Conservation (phyloP, 148 eudicot genomes). For the Bassia scoparia region DNA sequence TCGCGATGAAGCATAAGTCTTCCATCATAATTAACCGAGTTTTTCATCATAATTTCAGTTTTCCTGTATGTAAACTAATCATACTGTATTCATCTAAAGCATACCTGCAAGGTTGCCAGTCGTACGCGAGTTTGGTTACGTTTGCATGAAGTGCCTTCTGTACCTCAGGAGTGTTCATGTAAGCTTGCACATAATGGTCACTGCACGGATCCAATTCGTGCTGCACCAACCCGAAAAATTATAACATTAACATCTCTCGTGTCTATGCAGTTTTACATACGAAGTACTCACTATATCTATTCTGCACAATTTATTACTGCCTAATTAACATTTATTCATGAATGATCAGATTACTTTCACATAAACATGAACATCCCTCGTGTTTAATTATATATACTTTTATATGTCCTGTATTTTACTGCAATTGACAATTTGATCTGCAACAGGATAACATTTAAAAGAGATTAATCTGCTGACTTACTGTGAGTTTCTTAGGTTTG, state of each 20-base stretch:
- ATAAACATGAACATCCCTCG: too few relatives aligned
- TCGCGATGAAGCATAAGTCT: too few relatives aligned
- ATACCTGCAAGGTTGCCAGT: conserved; percentile 73
- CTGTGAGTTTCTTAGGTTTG: conserved; percentile 43
- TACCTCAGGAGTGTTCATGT: conserved; percentile 54
- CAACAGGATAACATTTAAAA: neutral
- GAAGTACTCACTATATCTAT: too few relatives aligned
- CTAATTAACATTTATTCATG: too few relatives aligned
- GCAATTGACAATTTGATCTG: neutral
- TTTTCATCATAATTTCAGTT: too few relatives aligned
- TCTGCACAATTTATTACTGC: too few relatives aligned
- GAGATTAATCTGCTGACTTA: conserved; percentile 26
- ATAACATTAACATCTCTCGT: neutral
- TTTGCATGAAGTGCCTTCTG: conserved; percentile 80
- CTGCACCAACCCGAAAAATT: conserved; percentile 27
- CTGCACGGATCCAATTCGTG: conserved; percentile 52
- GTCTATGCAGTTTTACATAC: too few relatives aligned
- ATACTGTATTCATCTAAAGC: too few relatives aligned
- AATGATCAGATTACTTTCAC: too few relatives aligned
- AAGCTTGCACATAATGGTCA: conserved; percentile 52
- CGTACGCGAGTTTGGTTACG: conserved; percentile 45
- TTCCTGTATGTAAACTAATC: too few relatives aligned
- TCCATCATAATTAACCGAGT: too few relatives aligned
- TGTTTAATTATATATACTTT: neutral
- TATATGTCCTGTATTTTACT: too few relatives aligned